A percentile compares a stretch with the other conserved stretches of the same genome.
Conservation (phyloP, 169 alveolate genomes). For the Plasmodium yoelii region DNA sequence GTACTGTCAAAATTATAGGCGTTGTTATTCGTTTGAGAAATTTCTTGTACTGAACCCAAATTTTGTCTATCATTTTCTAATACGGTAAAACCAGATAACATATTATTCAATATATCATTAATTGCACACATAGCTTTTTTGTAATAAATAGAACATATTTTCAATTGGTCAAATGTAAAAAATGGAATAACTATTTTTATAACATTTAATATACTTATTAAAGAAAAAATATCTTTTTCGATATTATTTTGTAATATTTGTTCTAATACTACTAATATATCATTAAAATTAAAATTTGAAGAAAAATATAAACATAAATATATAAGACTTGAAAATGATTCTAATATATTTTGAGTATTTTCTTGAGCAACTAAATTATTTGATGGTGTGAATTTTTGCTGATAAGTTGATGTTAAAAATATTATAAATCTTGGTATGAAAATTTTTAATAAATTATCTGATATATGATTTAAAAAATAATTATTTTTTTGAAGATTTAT, state of each 20-base stretch:
- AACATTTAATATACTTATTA: conserved; percentile 41
- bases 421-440: conserved; percentile 57
- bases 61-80: not conserved
- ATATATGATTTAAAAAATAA: conserved; percentile 47
- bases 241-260: conserved; percentile 42
- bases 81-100: not conserved
- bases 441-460: conserved; percentile 65
- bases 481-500: conserved; percentile 54
- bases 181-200: conserved; percentile 63
- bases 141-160: conserved; percentile 28
- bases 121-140: conserved; percentile 20
- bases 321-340: conserved; percentile 36
- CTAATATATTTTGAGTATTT: conserved; percentile 13
- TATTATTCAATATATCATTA: not conserved
- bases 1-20: not conserved
- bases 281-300: conserved; percentile 41
- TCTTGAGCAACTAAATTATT: conserved; percentile 12
- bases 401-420: conserved; percentile 13
- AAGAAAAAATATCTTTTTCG: conserved; percentile 56
- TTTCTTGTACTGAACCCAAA: not conserved
- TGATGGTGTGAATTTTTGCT: conserved; percentile 22
- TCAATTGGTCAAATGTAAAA: conserved; percentile 45
- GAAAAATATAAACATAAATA: conserved; percentile 41
- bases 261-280: conserved; percentile 28
- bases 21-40: not conserved